Conservation (phyloP, 192 early-diverging fungal species). For the Coemansia asiatica region DNA sequence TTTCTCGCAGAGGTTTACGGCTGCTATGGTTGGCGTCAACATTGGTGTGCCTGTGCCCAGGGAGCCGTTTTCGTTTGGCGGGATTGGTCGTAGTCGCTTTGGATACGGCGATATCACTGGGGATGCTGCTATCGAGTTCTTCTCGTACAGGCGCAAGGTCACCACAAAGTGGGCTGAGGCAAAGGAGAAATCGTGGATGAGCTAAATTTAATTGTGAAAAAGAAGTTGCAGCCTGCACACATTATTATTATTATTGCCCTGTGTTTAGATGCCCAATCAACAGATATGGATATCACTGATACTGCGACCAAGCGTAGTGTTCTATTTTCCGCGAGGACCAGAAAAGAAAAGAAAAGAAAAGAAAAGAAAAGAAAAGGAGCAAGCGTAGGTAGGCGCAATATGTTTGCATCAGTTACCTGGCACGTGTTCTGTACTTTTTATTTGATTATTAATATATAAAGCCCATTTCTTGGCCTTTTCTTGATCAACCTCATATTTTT, state of each 20-base stretch:
- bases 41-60: slow-evolving; percentile 69
- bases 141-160: slow-evolving; percentile 68
- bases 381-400: too few species aligned
- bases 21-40: slow-evolving; percentile 83
- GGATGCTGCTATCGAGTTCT: slow-evolving; percentile 73
- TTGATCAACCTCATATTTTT: slow-evolving; percentile 1
- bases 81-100: slow-evolving; percentile 68
- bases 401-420: background rate
- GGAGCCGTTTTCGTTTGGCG: slow-evolving; percentile 84
- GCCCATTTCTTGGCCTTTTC: too few species aligned
- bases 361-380: too few species aligned
- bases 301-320: too few species aligned
- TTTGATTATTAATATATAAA: too few species aligned
- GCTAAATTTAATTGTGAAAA: slow-evolving; percentile 13
- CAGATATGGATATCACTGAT: too few species aligned
- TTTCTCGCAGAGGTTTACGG: slow-evolving; percentile 66
- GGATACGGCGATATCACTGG: slow-evolving; percentile 74
- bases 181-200: slow-evolving; percentile 62
- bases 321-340: too few species aligned
- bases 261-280: background rate
- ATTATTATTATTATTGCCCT: too few species aligned
- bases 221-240: too few species aligned
- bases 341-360: too few species aligned
- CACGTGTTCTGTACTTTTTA: slow-evolving; percentile 8
- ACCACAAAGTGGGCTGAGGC: slow-evolving; percentile 78